A percentile compares a stretch with the other conserved stretches of the same genome.
These are phyloP conservation scores for Voacanga thouarsii DNA, from an alignment of 257 asterid species.

Conservation along the genomic window DNA sequence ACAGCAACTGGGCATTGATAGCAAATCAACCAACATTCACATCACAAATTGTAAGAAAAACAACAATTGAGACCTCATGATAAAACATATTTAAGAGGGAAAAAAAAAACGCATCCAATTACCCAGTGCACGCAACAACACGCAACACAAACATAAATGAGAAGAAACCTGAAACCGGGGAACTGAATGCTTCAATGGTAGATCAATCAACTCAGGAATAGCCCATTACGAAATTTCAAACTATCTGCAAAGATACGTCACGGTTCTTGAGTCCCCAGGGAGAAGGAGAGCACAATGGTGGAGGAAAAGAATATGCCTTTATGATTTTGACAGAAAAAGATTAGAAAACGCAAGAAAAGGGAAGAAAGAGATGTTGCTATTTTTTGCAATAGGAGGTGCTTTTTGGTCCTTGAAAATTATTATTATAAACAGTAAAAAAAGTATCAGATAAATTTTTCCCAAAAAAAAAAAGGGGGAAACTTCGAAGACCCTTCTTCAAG, in stretches of 20 bases:
- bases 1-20: background rate
- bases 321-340: conserved; percentile 30
- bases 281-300: conserved; percentile 6
- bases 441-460: no score
- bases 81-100: background rate
- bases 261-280: conserved; percentile 22
- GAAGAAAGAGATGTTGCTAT: background rate
- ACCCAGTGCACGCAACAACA: background rate
- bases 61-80: background rate
- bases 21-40: background rate
- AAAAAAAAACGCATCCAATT: background rate
- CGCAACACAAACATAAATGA: background rate
- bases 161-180: conserved; percentile 33
- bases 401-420: background rate
- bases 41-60: background rate
- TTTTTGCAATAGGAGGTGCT: background rate
- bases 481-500: background rate
- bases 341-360: background rate
- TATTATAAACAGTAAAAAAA: background rate
- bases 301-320: conserved; percentile 49
- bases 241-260: conserved; percentile 12
- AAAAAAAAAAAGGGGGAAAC: background rate
- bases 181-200: conserved; percentile 10
- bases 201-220: conserved; percentile 26
- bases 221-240: conserved; percentile 17